A percentile compares a stretch with the other conserved stretches of the same genome.
phyloP scores from a whole-genome alignment of 768 basidiomycete species.

The Amyloporia xantha region DNA sequence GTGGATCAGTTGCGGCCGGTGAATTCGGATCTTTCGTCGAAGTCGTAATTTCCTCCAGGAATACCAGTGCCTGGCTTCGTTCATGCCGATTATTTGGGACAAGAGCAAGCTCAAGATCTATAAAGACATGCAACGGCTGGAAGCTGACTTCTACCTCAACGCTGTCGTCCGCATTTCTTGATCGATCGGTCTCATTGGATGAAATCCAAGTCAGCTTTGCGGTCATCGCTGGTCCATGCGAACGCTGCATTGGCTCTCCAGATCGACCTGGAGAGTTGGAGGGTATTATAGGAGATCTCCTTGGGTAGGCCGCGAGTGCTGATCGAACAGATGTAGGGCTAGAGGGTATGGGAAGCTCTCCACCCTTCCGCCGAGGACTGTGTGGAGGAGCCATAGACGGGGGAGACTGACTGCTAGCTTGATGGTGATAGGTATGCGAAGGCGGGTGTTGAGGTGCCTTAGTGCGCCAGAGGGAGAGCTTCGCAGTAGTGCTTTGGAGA shows the following conservation, averaged over 20 bases:
- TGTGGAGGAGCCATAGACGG: not conserved
- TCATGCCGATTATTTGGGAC: conserved; percentile 24
- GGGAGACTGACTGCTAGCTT: not conserved
- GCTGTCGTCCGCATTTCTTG: not conserved
- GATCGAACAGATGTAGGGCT: conserved; percentile 3
- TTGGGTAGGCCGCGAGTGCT: no score
- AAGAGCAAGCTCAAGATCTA: conserved; percentile 52
- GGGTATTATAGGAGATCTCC: conserved; percentile 4
- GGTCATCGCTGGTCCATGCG: conserved; percentile 4
- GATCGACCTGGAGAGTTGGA: conserved; percentile 13
- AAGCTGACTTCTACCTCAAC: conserved; percentile 30
- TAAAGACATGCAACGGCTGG: conserved; percentile 67
- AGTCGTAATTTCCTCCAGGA: conserved; percentile 39
- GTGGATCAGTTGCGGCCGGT: not conserved
- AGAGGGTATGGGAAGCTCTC: not conserved
- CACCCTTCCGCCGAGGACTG: not conserved
- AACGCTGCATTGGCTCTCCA: not conserved
- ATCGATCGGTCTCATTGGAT: not conserved
- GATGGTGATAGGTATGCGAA: no score
- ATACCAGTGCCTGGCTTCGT: conserved; percentile 32
- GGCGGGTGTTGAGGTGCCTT: conserved; percentile 26
- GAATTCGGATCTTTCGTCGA: conserved; percentile 13
- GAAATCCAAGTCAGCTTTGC: conserved; percentile 6
- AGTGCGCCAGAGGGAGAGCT: conserved; percentile 58
- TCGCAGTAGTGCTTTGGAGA: conserved; percentile 37